Evolutionary conservation across 2,329 filamentous ascomycete genomes (phyloP).

Genomic region (Teratosphaeriaceae sp.): DNA sequence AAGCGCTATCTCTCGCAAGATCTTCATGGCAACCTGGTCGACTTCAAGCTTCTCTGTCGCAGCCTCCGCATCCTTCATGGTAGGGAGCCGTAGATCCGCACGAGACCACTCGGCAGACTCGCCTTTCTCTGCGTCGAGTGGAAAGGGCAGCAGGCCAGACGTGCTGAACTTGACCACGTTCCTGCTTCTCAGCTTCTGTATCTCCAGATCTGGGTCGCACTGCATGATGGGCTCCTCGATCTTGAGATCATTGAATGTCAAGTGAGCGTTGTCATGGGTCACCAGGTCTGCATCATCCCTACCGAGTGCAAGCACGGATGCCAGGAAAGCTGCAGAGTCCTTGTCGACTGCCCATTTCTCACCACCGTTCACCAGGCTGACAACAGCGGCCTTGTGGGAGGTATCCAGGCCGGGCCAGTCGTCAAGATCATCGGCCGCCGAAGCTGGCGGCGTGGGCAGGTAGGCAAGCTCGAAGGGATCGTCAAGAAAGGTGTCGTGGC

Average conservation of each 20-base stretch:
- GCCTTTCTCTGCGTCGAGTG: slow-evolving; percentile 35
- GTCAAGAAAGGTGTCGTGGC: neutral
- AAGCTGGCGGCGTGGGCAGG: neutral
- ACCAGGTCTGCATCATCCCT: slow-evolving; percentile 4
- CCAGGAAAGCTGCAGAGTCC: slow-evolving; percentile 18
- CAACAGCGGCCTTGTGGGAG: neutral
- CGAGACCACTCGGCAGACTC: slow-evolving; percentile 38
- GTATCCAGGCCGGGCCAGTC: neutral
- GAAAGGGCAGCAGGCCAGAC: slow-evolving; percentile 21
- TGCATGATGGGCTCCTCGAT: slow-evolving; percentile 42
- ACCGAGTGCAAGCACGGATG: slow-evolving; percentile 10
- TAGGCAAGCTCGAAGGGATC: neutral
- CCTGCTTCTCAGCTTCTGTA: slow-evolving; percentile 31
- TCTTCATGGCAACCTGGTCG: slow-evolving; percentile 28
- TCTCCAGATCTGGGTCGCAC: slow-evolving; percentile 40
- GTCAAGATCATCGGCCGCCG: neutral
- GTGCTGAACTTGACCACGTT: slow-evolving; percentile 14
- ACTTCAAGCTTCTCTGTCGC: slow-evolving; percentile 34
- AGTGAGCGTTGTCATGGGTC: neutral
- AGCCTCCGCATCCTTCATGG: slow-evolving; percentile 11
- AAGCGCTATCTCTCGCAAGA: slow-evolving; percentile 29
- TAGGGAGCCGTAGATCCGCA: slow-evolving; percentile 10
- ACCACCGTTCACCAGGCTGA: neutral
- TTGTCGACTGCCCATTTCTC: slow-evolving; percentile 26
- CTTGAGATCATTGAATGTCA: slow-evolving; percentile 24